phyloP scores from a whole-genome alignment of 805 yeast species.

The Ogataea glucozyma region DNA sequence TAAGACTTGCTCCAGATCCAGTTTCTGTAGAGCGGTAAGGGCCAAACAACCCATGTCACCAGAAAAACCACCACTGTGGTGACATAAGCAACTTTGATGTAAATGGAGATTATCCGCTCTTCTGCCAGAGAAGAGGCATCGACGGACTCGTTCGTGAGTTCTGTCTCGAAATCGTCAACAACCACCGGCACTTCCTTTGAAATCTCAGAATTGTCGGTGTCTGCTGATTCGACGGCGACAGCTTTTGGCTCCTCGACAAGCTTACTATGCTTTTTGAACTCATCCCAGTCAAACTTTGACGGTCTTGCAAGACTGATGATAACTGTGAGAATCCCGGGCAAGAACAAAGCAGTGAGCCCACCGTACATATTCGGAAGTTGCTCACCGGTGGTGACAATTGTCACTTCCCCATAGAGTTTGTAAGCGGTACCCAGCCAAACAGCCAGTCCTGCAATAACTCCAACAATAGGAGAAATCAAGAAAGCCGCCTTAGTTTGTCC shows the following conservation, averaged over 20 bases:
- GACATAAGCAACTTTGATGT: constrained; percentile 27
- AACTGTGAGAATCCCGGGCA: constrained; percentile 37
- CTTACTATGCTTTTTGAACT: constrained; percentile 24
- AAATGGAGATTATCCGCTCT: neutral
- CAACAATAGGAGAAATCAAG: constrained; percentile 35
- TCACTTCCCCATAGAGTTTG: constrained; percentile 32
- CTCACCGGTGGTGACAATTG: constrained; percentile 31
- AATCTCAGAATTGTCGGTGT: constrained; percentile 2
- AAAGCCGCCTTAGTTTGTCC: constrained; percentile 34
- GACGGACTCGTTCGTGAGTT: neutral
- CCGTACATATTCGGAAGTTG: constrained; percentile 40
- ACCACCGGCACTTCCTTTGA: neutral
- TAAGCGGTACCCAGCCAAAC: constrained; percentile 38
- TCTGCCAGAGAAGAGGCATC: neutral
- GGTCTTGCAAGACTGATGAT: constrained; percentile 35
- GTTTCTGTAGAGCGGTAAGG: constrained; percentile 39
- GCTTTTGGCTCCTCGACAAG: constrained; percentile 7
- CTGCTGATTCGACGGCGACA: constrained; percentile 9
- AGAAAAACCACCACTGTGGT: constrained; percentile 32
- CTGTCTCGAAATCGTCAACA: constrained; percentile 2
- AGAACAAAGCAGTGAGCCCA: constrained; percentile 35
- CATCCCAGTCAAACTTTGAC: constrained; percentile 34
- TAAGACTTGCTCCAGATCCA: constrained; percentile 36
- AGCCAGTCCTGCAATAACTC: constrained; percentile 33
- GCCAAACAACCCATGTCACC: constrained; percentile 43